phyloP scores from a whole-genome alignment of 768 basidiomycete species.

The Boletus tomentosulus region DNA sequence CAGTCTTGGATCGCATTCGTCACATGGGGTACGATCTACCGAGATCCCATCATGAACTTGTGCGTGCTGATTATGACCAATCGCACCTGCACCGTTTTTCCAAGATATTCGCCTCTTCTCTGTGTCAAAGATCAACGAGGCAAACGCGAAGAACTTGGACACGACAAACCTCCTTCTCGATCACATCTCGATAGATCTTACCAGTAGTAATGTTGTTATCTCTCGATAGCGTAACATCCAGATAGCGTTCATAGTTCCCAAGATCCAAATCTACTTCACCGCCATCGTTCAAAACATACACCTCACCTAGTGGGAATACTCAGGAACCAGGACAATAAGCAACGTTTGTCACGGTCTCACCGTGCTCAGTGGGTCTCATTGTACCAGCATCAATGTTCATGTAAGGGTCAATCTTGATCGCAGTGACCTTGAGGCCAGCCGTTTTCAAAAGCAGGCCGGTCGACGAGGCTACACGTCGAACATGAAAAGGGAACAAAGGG shows the following conservation, averaged over 20 bases:
- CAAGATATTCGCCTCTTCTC: slow-evolving; percentile 86
- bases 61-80: not conserved
- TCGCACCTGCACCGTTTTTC: slow-evolving; percentile 90
- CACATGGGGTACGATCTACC: slow-evolving; percentile 89
- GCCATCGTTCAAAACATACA: slow-evolving; percentile 96
- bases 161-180: slow-evolving; percentile 84
- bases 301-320: slow-evolving; percentile 63
- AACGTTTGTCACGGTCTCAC: slow-evolving; percentile 42
- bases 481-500: slow-evolving; percentile 18
- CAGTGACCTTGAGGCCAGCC: slow-evolving; percentile 92
- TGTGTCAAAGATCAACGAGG: slow-evolving; percentile 27
- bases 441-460: slow-evolving; percentile 95
- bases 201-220: slow-evolving; percentile 99
- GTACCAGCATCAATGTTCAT: slow-evolving; percentile 99
- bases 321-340: slow-evolving; percentile 10
- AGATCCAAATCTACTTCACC: slow-evolving; percentile 98
- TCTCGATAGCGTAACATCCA: slow-evolving; percentile 87
- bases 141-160: not conserved
- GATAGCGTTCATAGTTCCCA: slow-evolving; percentile 97
- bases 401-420: slow-evolving; percentile 99
- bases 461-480: slow-evolving; percentile 70
- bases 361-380: slow-evolving; percentile 98
- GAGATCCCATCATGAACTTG: slow-evolving; percentile 7
- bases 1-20: slow-evolving; percentile 98
- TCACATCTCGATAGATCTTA: slow-evolving; percentile 95